Evolutionary conservation across 768 basidiomycete genomes (phyloP), one percentile per base, ranked within the genome.

Genomic region (Nidula microcarpa): DNA sequence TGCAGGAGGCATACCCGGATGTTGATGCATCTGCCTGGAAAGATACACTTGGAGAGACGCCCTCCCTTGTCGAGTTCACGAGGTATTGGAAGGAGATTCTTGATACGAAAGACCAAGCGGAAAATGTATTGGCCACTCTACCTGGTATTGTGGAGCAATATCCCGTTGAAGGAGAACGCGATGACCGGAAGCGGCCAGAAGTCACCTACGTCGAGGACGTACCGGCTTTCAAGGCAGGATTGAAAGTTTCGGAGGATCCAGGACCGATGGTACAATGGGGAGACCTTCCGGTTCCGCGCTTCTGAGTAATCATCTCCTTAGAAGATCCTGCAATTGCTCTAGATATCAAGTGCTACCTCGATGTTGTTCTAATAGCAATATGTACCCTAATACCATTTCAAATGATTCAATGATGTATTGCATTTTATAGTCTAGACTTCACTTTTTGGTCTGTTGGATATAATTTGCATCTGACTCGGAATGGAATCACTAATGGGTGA

Each of bases 251-350:
- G 4, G 74, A 76, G 30, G 77, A 78, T 55, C 80, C 88, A n/a
- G 75, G 75, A 37, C 85, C 91, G 2, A 71, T 93, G 57, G 85
- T 85, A 1, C 70, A 83, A 49, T 91, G 88, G 88, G 81, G 80
- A 34, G 90, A 91, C 70, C 71, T 89, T 50, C 87, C 87, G 16
- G 65, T 70, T 5, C 65, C 86, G 2, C 23, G 23, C 23, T 23
- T 23, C 23, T 23, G 23, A 23, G 23, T 23, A 23, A 23, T 23
- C 23, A 23, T 23, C 3, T 23, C 23, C 23, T 23, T 23, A 23
- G 23, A 23, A 23, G 23, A 23, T 2, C 23, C 23, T 23, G 23
- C 23, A 23, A 23, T 23, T 23, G 3, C 23, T 3, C 23, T 23
- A 23, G 23, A 23, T 23, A 23, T 23, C 23, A 23, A 23, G 23